These are phyloP conservation scores for Pleomassaria siparia DNA, from an alignment of 2,329 filamentous ascomycete species.

Conservation along the genomic window DNA sequence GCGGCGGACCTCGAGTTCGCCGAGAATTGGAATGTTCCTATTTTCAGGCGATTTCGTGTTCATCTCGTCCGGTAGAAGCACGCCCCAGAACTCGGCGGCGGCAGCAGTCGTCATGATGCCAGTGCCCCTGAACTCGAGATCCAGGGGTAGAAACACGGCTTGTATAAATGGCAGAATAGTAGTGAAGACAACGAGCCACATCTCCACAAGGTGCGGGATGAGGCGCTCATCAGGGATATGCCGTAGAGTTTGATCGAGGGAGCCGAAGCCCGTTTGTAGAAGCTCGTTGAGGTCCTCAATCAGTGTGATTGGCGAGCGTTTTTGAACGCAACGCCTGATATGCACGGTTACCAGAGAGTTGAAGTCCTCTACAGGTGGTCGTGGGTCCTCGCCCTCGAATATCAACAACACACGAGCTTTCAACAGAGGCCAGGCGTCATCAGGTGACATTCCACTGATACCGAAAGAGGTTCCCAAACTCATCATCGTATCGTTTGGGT, in stretches of 20 bases:
- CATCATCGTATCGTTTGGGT: conserved; percentile 44
- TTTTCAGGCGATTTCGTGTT: conserved; percentile 48
- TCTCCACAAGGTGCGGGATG: conserved; percentile 86
- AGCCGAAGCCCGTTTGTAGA: conserved; percentile 77
- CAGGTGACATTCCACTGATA: conserved; percentile 53
- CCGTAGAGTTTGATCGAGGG: conserved; percentile 79
- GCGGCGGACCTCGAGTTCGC: conserved; percentile 78
- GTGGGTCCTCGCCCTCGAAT: conserved; percentile 78
- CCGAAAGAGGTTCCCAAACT: conserved; percentile 51
- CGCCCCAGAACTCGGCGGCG: conserved; percentile 88
- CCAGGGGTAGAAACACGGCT: conserved; percentile 88
- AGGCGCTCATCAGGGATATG: conserved; percentile 80
- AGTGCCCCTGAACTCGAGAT: conserved; percentile 86
- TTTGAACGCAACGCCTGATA: conserved; percentile 75
- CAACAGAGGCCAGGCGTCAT: conserved; percentile 81
- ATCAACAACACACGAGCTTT: conserved; percentile 75
- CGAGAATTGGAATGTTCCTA: conserved; percentile 48
- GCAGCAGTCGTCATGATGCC: conserved; percentile 80
- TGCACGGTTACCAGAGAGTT: conserved; percentile 79
- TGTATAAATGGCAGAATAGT: conserved; percentile 91
- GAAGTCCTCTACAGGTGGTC: conserved; percentile 80
- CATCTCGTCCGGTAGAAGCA: conserved; percentile 55
- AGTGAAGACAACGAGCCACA: conserved; percentile 93
- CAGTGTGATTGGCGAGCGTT: conserved; percentile 68
- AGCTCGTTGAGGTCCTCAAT: conserved; percentile 77